Percentiles rank a stretch among this genome's conserved stretches.
Conservation (phyloP, 768 basidiomycete species). For the Serendipita indica region DNA sequence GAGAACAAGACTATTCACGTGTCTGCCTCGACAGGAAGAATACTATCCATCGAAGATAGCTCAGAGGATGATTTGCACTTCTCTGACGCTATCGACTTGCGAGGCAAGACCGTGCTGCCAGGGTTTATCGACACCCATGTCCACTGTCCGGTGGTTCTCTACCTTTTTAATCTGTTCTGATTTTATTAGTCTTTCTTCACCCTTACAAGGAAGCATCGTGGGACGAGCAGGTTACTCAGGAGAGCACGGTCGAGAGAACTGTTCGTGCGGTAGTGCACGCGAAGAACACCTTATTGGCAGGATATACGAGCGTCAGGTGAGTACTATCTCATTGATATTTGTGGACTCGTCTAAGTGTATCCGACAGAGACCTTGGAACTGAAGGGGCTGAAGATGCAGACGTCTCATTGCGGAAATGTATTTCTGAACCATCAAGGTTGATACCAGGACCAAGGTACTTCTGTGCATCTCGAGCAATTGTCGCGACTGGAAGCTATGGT, state of each 20-base stretch:
- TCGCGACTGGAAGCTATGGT: constrained; percentile 49
- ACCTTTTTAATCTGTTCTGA: not conserved
- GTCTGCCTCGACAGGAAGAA: not conserved
- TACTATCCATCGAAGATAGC: not conserved
- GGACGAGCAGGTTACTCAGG: constrained; percentile 46
- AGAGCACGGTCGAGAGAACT: constrained; percentile 42
- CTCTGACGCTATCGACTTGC: constrained; percentile 29
- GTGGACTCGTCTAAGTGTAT: not conserved
- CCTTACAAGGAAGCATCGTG: constrained; percentile 45
- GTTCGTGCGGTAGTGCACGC: constrained; percentile 49
- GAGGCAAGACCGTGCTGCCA: constrained; percentile 35
- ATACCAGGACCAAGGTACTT: constrained; percentile 52
- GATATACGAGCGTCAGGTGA: constrained; percentile 48
- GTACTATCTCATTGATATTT: constrained; percentile 12
- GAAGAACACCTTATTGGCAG: constrained; percentile 39
- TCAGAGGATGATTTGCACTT: not conserved
- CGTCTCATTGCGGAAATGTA: constrained; percentile 39
- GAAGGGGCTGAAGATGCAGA: constrained; percentile 53
- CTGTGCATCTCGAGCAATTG: constrained; percentile 43
- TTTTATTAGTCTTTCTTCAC: constrained; percentile 39
- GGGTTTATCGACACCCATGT: constrained; percentile 46
- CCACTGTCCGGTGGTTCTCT: constrained; percentile 29
- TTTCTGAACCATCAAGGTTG: constrained; percentile 32
- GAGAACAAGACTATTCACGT: not conserved
- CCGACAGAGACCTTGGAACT: constrained; percentile 45